Conservation (phyloP, 345 rosid species). For the Orychophragmus violaceus region DNA sequence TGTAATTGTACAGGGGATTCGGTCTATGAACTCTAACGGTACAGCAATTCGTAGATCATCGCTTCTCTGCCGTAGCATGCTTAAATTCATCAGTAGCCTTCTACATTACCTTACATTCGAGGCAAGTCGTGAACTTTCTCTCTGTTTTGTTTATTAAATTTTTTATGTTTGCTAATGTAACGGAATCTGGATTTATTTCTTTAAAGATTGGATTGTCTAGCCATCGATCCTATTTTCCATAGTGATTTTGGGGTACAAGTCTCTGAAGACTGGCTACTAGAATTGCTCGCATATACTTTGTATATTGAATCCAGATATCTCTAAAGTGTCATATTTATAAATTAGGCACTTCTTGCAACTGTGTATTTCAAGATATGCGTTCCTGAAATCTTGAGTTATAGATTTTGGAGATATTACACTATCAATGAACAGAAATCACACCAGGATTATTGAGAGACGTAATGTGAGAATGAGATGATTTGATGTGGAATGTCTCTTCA, state of each 20-base stretch:
- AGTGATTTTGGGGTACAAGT: not conserved
- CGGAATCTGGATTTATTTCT: not conserved
- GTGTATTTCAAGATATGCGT: not conserved
- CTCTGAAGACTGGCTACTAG: not conserved
- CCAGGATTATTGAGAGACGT: not conserved
- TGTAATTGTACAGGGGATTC: conserved; percentile 56
- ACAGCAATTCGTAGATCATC: conserved; percentile 87
- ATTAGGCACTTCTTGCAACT: conserved; percentile 4
- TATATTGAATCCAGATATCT: not conserved
- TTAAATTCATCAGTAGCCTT: conserved; percentile 87
- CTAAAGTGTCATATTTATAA: not conserved
- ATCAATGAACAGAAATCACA: not conserved
- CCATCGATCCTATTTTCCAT: not conserved
- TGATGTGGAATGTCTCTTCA: conserved; percentile 29
- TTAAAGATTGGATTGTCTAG: not conserved
- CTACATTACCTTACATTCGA: conserved; percentile 95
- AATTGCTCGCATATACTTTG: not conserved
- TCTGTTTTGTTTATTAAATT: conserved; percentile 1
- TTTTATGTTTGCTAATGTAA: not conserved
- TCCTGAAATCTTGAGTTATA: not conserved
- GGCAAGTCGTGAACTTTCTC: conserved; percentile 46
- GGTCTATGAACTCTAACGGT: conserved; percentile 60
- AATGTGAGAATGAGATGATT: not conserved
- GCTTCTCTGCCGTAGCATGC: conserved; percentile 96
- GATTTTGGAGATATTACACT: not conserved